These are phyloP conservation scores for Megacollybia platyphylla DNA, from an alignment of 1,284 basidiomycete species.

Conservation along the genomic window DNA sequence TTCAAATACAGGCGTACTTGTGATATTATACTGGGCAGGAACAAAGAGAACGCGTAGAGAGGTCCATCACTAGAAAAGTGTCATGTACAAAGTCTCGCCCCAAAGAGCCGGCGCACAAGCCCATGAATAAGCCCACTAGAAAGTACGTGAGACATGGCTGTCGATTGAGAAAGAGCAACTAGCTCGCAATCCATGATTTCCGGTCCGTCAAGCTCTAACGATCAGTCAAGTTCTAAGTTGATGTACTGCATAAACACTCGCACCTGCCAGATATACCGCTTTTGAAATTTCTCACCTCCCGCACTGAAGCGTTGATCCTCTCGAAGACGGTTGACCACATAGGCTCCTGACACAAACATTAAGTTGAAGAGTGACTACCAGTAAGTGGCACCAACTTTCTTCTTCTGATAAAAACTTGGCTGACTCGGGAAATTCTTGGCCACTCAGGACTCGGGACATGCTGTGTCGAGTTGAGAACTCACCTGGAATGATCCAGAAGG, in stretches of 20 bases:
- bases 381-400: constrained; percentile 21
- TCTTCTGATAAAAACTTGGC: constrained; percentile 62
- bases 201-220: constrained; percentile 45
- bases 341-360: constrained; percentile 22
- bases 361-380: too few relatives aligned
- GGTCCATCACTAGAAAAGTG: constrained; percentile 29
- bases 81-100: too few relatives aligned
- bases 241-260: neutral
- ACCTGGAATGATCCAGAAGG: constrained; percentile 53
- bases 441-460: too few relatives aligned
- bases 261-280: constrained; percentile 17
- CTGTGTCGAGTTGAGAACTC: too few relatives aligned
- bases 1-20: constrained; percentile 28
- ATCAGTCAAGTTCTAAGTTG: constrained; percentile 29
- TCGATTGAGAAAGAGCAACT: too few relatives aligned
- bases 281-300: constrained; percentile 48
- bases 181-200: constrained; percentile 57
- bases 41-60: constrained; percentile 61
- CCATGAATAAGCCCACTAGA: constrained; percentile 35
- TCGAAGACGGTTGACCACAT: constrained; percentile 56
- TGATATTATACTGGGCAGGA: constrained; percentile 40
- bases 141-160: too few relatives aligned
- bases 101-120: constrained; percentile 5
- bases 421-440: constrained; percentile 69
- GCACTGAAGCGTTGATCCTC: constrained; percentile 64